Conservation (phyloP, 192 early-diverging fungal genomes). For the Dissophora globulifera region DNA sequence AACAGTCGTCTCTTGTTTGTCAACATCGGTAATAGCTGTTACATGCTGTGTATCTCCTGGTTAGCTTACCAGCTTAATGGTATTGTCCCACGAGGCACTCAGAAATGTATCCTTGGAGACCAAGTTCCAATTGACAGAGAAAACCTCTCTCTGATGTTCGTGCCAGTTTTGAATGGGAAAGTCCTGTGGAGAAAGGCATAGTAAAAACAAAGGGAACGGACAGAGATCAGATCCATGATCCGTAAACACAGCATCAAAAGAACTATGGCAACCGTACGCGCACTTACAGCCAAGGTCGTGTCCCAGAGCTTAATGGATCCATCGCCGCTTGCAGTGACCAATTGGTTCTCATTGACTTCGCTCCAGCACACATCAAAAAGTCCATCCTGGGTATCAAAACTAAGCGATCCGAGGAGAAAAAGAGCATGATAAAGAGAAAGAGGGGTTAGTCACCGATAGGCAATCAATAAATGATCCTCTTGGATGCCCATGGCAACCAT, state of each 20-base stretch:
- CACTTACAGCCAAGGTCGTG: constrained; percentile 79
- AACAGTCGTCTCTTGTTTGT: no score
- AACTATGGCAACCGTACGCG: background rate
- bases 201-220: constrained; percentile 3
- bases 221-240: background rate
- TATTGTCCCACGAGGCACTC: constrained; percentile 94
- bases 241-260: background rate
- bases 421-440: background rate
- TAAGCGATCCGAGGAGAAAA: no score
- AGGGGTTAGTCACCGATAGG: background rate
- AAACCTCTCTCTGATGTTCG: constrained; percentile 95
- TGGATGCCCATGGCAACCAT: no score
- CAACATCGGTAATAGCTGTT: no score
- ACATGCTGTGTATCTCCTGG: no score
- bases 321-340: constrained; percentile 92
- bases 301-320: constrained; percentile 97
- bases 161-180: constrained; percentile 91
- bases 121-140: constrained; percentile 95
- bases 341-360: constrained; percentile 94
- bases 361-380: constrained; percentile 96
- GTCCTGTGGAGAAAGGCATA: constrained; percentile 60
- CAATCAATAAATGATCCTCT: background rate
- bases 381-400: constrained; percentile 97
- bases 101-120: constrained; percentile 89
- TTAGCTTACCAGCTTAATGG: constrained; percentile 90